phyloP scores from a whole-genome alignment of 2,329 filamentous ascomycete genomes.

The Nemania bipapillata region DNA sequence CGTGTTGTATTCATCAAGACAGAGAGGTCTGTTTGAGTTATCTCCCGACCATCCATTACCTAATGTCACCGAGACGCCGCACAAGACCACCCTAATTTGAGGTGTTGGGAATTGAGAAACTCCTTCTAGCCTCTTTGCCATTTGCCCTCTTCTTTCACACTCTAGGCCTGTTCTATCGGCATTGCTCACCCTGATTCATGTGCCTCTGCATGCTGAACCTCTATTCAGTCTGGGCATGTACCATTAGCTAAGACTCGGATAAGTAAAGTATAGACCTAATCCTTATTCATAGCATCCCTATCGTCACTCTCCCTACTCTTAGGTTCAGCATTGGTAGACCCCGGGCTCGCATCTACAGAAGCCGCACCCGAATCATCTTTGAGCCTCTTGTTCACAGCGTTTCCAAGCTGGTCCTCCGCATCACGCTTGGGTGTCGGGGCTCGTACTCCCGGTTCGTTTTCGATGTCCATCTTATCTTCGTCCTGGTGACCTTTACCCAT shows the following conservation, averaged over 20 bases:
- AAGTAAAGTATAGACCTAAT: conserved; percentile 9
- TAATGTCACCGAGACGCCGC: conserved; percentile 22
- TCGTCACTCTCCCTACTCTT: conserved; percentile 23
- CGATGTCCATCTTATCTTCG: conserved; percentile 51
- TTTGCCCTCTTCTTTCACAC: not conserved
- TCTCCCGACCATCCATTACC: conserved; percentile 9
- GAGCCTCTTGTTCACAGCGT: conserved; percentile 59
- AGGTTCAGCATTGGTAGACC: conserved; percentile 1
- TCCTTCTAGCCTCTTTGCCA: not conserved
- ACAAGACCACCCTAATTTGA: conserved; percentile 1
- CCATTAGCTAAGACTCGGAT: not conserved
- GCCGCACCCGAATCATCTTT: conserved; percentile 55
- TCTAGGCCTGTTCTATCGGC: conserved; percentile 11
- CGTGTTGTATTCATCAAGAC: conserved; percentile 6
- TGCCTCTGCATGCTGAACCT: not conserved
- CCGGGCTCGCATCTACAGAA: conserved; percentile 7
- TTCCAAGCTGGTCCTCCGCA: conserved; percentile 61
- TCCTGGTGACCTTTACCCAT: conserved; percentile 37
- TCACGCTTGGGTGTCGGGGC: conserved; percentile 65
- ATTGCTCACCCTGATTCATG: not conserved
- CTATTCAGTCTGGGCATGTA: not conserved
- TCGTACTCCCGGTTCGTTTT: conserved; percentile 36
- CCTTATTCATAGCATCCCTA: conserved; percentile 36
- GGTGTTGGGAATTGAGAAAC: not conserved
- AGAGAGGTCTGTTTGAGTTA: not conserved